Conservation (phyloP, 176 grass and related monocot species). For the Carex myosuroides region DNA sequence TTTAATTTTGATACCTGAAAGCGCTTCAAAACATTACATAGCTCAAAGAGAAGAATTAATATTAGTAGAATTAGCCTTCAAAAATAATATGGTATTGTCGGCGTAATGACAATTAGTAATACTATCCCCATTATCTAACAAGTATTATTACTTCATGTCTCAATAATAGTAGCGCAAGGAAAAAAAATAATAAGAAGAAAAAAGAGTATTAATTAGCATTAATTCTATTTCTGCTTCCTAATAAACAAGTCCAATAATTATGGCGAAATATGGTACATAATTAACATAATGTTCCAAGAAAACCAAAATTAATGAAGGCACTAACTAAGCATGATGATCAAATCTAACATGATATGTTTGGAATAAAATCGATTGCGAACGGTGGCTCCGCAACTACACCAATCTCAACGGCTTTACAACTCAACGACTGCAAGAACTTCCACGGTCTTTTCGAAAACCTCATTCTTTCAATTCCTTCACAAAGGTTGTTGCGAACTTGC, state of each 20-base stretch:
- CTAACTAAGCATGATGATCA: neutral
- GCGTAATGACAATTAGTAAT: too few relatives aligned
- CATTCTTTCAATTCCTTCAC: neutral
- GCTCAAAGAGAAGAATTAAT: too few relatives aligned
- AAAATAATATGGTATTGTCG: too few relatives aligned
- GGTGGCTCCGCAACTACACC: neutral
- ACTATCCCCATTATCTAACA: too few relatives aligned
- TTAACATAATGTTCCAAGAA: neutral
- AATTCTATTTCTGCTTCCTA: neutral
- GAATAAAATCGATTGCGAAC: neutral
- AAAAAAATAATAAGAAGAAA: neutral
- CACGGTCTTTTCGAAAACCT: neutral
- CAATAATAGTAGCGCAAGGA: neutral
- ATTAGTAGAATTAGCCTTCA: too few relatives aligned
- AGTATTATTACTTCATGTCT: too few relatives aligned
- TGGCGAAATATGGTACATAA: neutral
- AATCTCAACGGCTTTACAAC: conserved; percentile 5
- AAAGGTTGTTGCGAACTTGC: neutral
- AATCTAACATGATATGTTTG: neutral
- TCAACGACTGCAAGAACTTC: neutral
- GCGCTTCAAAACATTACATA: too few relatives aligned
- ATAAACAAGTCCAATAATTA: neutral
- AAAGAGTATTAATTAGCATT: neutral
- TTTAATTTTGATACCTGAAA: too few relatives aligned
- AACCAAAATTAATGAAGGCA: neutral